A percentile compares a stretch with the other conserved stretches of the same genome.
Conservation (phyloP, 768 basidiomycete species). For the Exidia glandulosa region DNA sequence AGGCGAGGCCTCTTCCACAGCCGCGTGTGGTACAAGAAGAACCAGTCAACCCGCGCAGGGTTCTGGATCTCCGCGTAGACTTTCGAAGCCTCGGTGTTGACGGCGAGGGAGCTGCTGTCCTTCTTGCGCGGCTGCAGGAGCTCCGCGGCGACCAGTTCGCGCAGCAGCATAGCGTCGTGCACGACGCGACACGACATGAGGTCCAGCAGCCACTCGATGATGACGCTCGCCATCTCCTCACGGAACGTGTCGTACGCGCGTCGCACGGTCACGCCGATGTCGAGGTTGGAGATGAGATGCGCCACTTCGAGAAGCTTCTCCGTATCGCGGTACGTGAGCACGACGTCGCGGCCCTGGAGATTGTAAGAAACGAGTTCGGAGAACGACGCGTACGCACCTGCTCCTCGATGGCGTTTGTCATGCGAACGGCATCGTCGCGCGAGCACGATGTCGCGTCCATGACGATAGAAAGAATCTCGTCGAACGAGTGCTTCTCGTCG, state of each 20-base stretch:
- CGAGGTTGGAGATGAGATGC: conserved; percentile 71
- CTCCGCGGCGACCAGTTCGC: conserved; percentile 63
- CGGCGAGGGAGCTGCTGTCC: conserved; percentile 35
- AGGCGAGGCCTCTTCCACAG: conserved; percentile 79
- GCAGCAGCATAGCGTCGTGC: conserved; percentile 51
- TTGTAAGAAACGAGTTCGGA: not conserved
- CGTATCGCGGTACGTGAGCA: conserved; percentile 55
- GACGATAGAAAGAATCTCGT: conserved; percentile 71
- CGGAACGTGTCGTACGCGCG: conserved; percentile 80
- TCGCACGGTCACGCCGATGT: conserved; percentile 83
- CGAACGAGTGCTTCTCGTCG: conserved; percentile 92
- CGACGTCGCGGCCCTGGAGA: conserved; percentile 59
- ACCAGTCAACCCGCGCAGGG: conserved; percentile 56
- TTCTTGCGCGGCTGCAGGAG: conserved; percentile 50
- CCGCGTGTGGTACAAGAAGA: conserved; percentile 72
- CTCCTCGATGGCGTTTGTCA: conserved; percentile 58
- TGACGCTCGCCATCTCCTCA: conserved; percentile 72
- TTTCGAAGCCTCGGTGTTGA: conserved; percentile 23
- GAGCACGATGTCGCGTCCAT: conserved; percentile 41
- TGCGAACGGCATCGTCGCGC: conserved; percentile 43
- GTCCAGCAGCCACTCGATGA: conserved; percentile 81
- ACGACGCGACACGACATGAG: conserved; percentile 63
- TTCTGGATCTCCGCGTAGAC: conserved; percentile 28
- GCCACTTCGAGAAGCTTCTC: conserved; percentile 63
- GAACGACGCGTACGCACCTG: conserved; percentile 19